Evolutionary conservation across 306 rosid species (phyloP).

Genomic region (Prunus kanzakura): DNA sequence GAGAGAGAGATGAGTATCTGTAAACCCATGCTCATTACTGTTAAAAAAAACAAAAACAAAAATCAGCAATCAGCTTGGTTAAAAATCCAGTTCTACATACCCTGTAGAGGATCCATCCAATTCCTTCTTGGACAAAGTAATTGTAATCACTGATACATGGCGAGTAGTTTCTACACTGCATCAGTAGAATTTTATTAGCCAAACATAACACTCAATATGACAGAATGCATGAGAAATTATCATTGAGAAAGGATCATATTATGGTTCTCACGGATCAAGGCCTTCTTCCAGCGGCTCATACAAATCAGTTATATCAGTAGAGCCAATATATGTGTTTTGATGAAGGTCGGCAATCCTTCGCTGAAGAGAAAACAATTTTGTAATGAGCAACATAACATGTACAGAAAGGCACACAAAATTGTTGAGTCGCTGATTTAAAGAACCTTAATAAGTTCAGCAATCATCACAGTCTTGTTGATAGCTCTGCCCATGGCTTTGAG

Average conservation of each 20-base stretch:
- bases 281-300: conserved; percentile 36
- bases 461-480: conserved; percentile 84
- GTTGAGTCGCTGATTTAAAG: not conserved
- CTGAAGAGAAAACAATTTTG: not conserved
- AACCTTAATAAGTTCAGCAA: conserved; percentile 82
- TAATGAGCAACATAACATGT: not conserved
- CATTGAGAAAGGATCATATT: not conserved
- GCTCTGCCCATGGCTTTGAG: conserved; percentile 97
- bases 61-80: not conserved
- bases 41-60: not conserved
- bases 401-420: no score
- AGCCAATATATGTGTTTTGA: conserved; percentile 23
- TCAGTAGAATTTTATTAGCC: not conserved
- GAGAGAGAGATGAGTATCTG: not conserved
- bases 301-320: conserved; percentile 27
- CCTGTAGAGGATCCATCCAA: conserved; percentile 24
- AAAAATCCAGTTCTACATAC: not conserved
- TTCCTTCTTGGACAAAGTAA: conserved; percentile 27
- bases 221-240: not conserved
- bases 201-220: not conserved
- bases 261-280: conserved; percentile 21
- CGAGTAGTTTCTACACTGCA: conserved; percentile 35
- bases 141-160: conserved; percentile 24
- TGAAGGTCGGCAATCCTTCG: conserved; percentile 27
- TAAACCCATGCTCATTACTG: no score